Conservation (phyloP, 176 grass and related monocot species). For the Tillandsia fasciculata region DNA sequence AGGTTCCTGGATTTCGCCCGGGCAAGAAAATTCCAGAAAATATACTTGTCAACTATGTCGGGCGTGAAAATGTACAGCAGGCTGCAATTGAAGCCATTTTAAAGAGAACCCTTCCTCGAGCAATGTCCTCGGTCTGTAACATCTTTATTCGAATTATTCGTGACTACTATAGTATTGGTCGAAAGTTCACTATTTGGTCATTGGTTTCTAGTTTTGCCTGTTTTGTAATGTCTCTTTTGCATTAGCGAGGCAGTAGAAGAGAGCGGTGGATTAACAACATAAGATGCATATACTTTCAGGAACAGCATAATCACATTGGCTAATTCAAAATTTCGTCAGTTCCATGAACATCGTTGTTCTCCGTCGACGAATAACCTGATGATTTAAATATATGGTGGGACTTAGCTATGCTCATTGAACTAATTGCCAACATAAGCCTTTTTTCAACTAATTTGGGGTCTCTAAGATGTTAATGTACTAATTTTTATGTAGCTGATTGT, state of each 20-base stretch:
- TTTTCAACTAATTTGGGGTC: background rate
- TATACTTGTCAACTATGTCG: conserved; percentile 69
- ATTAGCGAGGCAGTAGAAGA: no score
- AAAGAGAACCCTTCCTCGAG: conserved; percentile 76
- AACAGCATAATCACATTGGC: background rate
- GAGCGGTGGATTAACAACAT: background rate
- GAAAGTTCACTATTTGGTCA: background rate
- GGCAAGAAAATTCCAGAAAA: conserved; percentile 70
- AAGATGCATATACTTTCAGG: background rate
- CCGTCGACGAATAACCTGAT: background rate
- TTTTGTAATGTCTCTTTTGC: no score
- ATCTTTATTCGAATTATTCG: conserved; percentile 6
- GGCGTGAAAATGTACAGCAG: conserved; percentile 46
- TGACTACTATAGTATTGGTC: background rate
- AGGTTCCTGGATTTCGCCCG: conserved; percentile 90
- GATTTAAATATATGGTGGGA: background rate
- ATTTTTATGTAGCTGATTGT: background rate
- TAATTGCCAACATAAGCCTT: background rate
- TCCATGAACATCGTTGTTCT: background rate
- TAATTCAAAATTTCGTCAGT: background rate
- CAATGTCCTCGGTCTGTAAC: conserved; percentile 62
- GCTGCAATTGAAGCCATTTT: conserved; percentile 80
- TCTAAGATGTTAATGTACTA: background rate
- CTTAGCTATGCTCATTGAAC: background rate
- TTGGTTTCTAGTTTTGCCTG: background rate